Conservation (phyloP, 805 yeast genomes). For the Candida michaelii region DNA sequence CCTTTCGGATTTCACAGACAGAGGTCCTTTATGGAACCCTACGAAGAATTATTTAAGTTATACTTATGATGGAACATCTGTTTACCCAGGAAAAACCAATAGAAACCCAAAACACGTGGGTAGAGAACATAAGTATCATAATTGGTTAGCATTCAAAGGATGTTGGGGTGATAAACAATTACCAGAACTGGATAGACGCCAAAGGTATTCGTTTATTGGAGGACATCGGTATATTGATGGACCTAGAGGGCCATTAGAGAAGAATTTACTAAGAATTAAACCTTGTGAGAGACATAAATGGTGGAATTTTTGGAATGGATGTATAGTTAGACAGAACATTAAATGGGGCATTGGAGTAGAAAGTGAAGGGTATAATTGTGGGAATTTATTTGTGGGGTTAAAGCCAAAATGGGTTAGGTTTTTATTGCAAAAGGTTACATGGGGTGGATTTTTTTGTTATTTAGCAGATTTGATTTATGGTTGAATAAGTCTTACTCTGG, state of each 20-base stretch:
- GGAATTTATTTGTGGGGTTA: constrained; percentile 55
- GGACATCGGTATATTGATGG: constrained; percentile 93
- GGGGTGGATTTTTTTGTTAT: constrained; percentile 64
- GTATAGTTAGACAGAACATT: constrained; percentile 72
- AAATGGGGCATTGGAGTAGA: constrained; percentile 88
- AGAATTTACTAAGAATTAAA: constrained; percentile 64
- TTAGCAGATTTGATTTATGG: constrained; percentile 52
- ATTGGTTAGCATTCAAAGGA: constrained; percentile 81
- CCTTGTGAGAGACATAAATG: constrained; percentile 86
- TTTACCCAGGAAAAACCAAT: constrained; percentile 43
- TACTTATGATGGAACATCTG: constrained; percentile 62
- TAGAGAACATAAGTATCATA: constrained; percentile 54
- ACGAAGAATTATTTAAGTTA: constrained; percentile 77
- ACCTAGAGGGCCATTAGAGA: constrained; percentile 84
- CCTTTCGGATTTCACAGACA: constrained; percentile 87
- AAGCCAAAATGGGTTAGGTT: constrained; percentile 52
- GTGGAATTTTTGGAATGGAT: constrained; percentile 88
- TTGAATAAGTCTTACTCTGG: constrained; percentile 18
- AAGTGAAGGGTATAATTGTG: constrained; percentile 82
- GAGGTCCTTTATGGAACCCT: constrained; percentile 97
- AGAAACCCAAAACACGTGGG: constrained; percentile 47
- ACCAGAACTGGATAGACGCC: constrained; percentile 68
- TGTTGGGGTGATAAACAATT: constrained; percentile 89
- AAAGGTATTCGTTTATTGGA: constrained; percentile 76
- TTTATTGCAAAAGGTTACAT: constrained; percentile 48